Evolutionary conservation across 2,329 filamentous ascomycete species (phyloP).

Genomic region (Sclerotinia minor): DNA sequence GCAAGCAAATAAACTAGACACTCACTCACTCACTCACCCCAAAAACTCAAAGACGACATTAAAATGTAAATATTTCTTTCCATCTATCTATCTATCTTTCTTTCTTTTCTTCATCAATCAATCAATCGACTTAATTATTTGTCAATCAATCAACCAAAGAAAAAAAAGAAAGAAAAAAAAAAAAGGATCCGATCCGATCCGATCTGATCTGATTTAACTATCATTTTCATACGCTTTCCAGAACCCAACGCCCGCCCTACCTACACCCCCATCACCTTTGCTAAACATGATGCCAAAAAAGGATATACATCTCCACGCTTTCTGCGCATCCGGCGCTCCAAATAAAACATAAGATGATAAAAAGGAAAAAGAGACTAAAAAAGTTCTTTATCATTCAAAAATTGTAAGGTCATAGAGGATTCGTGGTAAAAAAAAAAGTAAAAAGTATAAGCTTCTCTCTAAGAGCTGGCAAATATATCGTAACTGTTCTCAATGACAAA

Average conservation of each 20-base stretch:
- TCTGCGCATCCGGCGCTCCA: conserved; percentile 9
- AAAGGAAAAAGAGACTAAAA: conserved; percentile 15
- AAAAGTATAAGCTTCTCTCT: not conserved
- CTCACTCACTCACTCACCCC: no score
- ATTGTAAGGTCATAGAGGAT: conserved; percentile 5
- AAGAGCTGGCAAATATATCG: conserved; percentile 62
- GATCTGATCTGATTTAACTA: no score
- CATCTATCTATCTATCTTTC: no score
- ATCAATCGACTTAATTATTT: conserved; percentile 1
- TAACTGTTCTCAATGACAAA: conserved; percentile 90
- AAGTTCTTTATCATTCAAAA: conserved; percentile 23
- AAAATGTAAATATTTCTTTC: conserved; percentile 10
- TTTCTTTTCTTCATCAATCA: no score
- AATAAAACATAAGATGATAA: conserved; percentile 18
- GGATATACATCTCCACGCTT: conserved; percentile 17
- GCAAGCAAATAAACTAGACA: not conserved
- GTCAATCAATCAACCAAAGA: no score
- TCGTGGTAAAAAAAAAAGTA: conserved; percentile 9
- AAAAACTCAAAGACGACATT: no score
- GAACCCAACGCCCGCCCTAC: conserved; percentile 19
- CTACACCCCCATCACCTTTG: conserved; percentile 18
- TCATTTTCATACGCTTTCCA: conserved; percentile 31
- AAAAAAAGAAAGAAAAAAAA: no score
- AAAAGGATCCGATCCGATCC: conserved; percentile 26
- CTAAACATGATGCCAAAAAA: conserved; percentile 21